Evolutionary conservation across 371 early-diverging fungal species (phyloP), one percentile per base, ranked within the genome.

Genomic region (Quaeritorhiza haematococci): DNA sequence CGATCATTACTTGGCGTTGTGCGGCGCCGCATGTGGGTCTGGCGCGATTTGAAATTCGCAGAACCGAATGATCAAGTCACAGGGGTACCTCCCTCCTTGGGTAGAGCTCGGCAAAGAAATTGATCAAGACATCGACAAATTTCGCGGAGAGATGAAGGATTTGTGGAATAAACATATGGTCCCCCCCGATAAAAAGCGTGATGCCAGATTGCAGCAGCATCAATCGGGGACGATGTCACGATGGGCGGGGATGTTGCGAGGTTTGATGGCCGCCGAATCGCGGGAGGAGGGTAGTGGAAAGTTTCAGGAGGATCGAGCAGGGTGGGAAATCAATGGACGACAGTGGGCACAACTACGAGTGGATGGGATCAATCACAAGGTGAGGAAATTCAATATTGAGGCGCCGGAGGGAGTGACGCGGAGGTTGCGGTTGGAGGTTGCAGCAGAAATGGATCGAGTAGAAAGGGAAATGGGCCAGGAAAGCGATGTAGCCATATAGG

Each of bases 51-150:
- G 13, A 38, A 13, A 13, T n/a, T 38, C n/a, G 13, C 38, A 13
- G 68, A 76, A 80, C 53, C 67, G 74, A 3, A 75, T 80, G 43
- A 48, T 78, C n/a, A 74, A 75, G 47, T 33, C 69, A 42, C 75
- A 76, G 45, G 76, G 78, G 0, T 67, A 71, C 33, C 69, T 68
- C 21, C 77, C 78, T 7, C 71, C 71, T 13, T 80, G 81, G 81
- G 59, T 80, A 15, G 74, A 72, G 49, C 58, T 71, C 61, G 74
- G 73, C 27, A 64, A 70, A 45, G 73, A 78, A 34, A 69, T 78
- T 8, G 74, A 76, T 33, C 67, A 60, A 19, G 77, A 80, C 17
- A 61, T 63, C 0, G 59, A 33, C 3, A 58, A 50, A 17, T 57
- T 80, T 34, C 53, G 69, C 19, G 54, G 55, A 15, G 71, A 73